A percentile compares a stretch with the other conserved stretches of the same genome.
Conservation (phyloP, 164 flowering plant genomes). For the Protea cynaroides region DNA sequence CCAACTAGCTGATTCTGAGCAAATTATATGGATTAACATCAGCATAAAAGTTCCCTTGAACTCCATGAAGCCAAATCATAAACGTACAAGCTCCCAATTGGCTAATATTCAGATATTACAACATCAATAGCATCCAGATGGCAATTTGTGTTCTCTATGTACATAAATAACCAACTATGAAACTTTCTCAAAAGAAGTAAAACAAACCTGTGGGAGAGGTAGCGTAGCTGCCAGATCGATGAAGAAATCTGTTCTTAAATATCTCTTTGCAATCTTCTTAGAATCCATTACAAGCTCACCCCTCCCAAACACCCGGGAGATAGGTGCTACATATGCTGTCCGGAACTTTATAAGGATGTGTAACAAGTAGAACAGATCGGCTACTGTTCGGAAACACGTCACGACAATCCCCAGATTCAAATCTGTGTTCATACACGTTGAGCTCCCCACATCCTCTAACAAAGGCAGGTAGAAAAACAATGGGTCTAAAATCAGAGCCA, state of each 20-base stretch:
- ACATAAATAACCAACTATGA: background rate
- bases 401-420: constrained; percentile 50
- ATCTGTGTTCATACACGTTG: constrained; percentile 57
- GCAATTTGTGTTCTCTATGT: no score
- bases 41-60: no score
- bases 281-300: constrained; percentile 91
- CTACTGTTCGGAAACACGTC: constrained; percentile 62
- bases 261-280: constrained; percentile 59
- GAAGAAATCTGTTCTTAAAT: constrained; percentile 65
- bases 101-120: no score
- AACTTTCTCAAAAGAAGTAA: background rate
- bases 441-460: constrained; percentile 22
- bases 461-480: constrained; percentile 74
- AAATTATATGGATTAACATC: no score
- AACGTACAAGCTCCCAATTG: no score
- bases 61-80: no score
- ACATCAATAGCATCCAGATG: no score
- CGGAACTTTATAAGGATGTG: constrained; percentile 68
- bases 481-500: constrained; percentile 87
- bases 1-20: no score
- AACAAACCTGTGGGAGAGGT: constrained; percentile 85
- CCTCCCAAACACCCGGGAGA: constrained; percentile 74
- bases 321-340: constrained; percentile 76
- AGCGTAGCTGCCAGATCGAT: constrained; percentile 67
- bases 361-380: constrained; percentile 64